Conservation (phyloP, 2,329 filamentous ascomycete species). For the Chrysoporthe puriensis region DNA sequence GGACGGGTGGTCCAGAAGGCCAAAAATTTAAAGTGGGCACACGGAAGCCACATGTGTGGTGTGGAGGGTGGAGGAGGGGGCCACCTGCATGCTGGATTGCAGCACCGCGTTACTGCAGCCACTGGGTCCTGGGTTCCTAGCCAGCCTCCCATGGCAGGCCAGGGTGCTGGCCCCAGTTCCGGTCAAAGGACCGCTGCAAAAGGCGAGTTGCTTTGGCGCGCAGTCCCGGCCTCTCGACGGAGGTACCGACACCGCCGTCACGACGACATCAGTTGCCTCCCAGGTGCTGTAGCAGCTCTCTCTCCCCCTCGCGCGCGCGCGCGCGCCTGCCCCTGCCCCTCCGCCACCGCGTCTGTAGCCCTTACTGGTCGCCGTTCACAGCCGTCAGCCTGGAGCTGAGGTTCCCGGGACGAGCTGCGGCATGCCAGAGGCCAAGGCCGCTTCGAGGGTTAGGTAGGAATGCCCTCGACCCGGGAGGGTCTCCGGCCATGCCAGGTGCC, state of each 20-base stretch:
- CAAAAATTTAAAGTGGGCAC: constrained; percentile 14
- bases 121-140: constrained; percentile 12
- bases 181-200: constrained; percentile 23
- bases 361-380: not conserved
- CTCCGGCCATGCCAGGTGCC: not conserved
- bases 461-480: not conserved
- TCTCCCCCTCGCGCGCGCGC: not conserved
- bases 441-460: not conserved
- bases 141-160: not conserved
- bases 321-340: not conserved
- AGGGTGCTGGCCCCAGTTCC: constrained; percentile 17
- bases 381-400: not conserved
- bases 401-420: not conserved
- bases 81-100: constrained; percentile 20
- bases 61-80: constrained; percentile 19
- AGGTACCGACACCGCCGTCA: constrained; percentile 11
- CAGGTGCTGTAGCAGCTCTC: not conserved
- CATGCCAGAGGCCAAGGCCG: not conserved
- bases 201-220: constrained; percentile 10
- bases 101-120: constrained; percentile 13
- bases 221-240: constrained; percentile 15
- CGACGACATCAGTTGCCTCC: constrained; percentile 1
- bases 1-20: constrained; percentile 5
- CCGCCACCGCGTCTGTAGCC: not conserved
- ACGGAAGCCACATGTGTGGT: constrained; percentile 24